Percentiles rank a stretch among this genome's conserved stretches.
Evolutionary conservation across 2,329 filamentous ascomycete species (phyloP).

Genomic region (Pseudogymnoascus verrucosus): DNA sequence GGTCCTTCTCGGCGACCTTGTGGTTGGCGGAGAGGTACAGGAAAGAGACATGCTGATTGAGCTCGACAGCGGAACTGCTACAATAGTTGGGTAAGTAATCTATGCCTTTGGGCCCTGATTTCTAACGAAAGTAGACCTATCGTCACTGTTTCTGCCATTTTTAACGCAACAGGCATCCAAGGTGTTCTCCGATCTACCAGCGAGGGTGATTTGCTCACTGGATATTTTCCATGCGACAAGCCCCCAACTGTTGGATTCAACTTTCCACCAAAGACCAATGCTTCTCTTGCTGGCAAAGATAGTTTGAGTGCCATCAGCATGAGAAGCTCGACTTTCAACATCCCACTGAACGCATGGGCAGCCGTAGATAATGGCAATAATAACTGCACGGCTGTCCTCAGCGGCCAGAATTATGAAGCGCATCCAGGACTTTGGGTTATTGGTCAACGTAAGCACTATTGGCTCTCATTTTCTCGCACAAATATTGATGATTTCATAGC

Average conservation of each 20-base stretch:
- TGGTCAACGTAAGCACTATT: background rate
- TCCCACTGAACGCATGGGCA: background rate
- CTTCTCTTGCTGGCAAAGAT: background rate
- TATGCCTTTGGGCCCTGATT: background rate
- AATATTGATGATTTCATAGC: background rate
- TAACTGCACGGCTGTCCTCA: background rate
- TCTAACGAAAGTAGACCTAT: background rate
- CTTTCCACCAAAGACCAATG: conserved; percentile 12
- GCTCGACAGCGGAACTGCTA: background rate
- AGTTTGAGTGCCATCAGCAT: background rate
- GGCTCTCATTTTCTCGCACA: background rate
- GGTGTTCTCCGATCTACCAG: background rate
- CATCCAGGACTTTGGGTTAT: background rate
- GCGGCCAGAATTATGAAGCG: background rate
- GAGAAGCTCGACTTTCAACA: background rate
- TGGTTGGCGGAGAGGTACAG: background rate
- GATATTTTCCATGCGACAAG: conserved; percentile 13
- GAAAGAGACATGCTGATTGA: background rate
- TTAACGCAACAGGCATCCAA: background rate
- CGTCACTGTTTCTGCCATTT: background rate
- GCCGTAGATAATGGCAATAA: background rate
- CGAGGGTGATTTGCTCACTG: conserved; percentile 5
- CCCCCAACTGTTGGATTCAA: conserved; percentile 11
- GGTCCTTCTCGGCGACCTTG: background rate
- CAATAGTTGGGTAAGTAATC: background rate